These are phyloP conservation scores for Eragrostis nindensis DNA, from an alignment of 176 grass and related monocot genomes.

Conservation along the genomic window DNA sequence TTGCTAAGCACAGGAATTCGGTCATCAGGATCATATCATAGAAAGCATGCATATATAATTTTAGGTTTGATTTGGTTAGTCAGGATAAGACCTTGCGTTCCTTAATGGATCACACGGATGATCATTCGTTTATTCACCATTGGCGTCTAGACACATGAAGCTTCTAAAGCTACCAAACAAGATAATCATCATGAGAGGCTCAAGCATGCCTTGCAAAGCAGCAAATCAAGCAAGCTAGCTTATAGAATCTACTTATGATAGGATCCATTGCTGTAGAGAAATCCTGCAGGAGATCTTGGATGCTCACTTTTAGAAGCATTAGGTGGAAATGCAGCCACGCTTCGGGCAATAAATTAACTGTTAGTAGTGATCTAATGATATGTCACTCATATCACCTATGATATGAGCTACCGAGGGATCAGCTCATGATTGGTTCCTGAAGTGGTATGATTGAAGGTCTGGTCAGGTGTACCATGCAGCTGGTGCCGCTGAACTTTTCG, in stretches of 20 bases:
- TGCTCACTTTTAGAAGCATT: constrained; percentile 38
- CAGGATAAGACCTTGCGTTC: constrained; percentile 39
- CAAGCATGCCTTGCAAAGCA: constrained; percentile 5
- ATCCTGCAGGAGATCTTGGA: constrained; percentile 44
- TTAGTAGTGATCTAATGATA: constrained; percentile 18
- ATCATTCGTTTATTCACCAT: not conserved
- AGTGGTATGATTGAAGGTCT: constrained; percentile 3
- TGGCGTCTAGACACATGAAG: not conserved
- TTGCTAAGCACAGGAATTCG: constrained; percentile 13
- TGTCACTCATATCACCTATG: constrained; percentile 40
- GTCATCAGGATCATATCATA: constrained; percentile 29
- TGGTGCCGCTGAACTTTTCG: constrained; percentile 26
- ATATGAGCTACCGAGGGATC: constrained; percentile 42
- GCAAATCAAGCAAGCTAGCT: constrained; percentile 25
- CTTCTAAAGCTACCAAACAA: constrained; percentile 21
- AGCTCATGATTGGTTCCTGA: constrained; percentile 35
- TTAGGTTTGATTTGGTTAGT: constrained; percentile 35
- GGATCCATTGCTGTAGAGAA: constrained; percentile 25
- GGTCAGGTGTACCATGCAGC: constrained; percentile 31
- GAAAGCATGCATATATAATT: constrained; percentile 25
- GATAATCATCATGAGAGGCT: constrained; percentile 25
- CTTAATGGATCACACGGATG: constrained; percentile 17
- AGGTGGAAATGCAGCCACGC: constrained; percentile 35
- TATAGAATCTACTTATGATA: constrained; percentile 16
- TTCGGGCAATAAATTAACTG: constrained; percentile 40